Base-by-base conservation (phyloP, 2,329 filamentous ascomycete species). In the Microascus cirrosus region DNA sequence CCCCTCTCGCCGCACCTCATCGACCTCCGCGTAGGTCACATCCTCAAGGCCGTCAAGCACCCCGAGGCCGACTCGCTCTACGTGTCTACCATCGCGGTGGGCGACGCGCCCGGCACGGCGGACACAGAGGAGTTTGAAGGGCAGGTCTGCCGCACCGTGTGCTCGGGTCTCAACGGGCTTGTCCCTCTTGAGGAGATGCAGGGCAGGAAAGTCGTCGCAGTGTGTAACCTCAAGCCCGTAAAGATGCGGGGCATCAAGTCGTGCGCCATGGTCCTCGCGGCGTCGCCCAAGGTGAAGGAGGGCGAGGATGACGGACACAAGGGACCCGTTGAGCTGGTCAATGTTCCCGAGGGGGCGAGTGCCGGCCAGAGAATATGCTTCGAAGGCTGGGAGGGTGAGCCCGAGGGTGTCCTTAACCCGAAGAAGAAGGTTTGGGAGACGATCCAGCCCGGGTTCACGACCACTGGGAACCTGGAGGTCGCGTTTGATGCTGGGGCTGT, bases 391-490 rank as follows among this genome's bases (percentile, higher is more conserved):
- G 81, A 90, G 71, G 92, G 90, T 60, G 89, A 95, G 78, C 91
- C 94, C 0, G 94, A 99, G 80, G 87, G 86, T 61, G 84, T 93
- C 56, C 81, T 99, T 59, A 99, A 97, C 80, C 94, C 94, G 59
- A 99, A 99, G 86, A 99, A 97, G 85, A 97, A 97, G 85, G 78
- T 97, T 61, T 97, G 93, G 92, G 94, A 99, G 80, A 90, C 82
- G 11, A 90, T 96, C 74, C 93, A 97, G 79, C 91, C 92, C 1
- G 94, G 93, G 0, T 97, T 97, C 76, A 95, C 89, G 34, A 99
- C 93, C 8, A 95, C 87, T 1, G 86, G 87, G 8, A 74, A 72
- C 53, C 78, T 93, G 56, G 88, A 92, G 73, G 93, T 96, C 39
- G 91, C 81, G 0, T 99, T 97, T 69, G 89, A 97, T 67, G 89